Base-by-base conservation (phyloP, 495 filamentous ascomycete species). In the Durotheca rogersii region DNA sequence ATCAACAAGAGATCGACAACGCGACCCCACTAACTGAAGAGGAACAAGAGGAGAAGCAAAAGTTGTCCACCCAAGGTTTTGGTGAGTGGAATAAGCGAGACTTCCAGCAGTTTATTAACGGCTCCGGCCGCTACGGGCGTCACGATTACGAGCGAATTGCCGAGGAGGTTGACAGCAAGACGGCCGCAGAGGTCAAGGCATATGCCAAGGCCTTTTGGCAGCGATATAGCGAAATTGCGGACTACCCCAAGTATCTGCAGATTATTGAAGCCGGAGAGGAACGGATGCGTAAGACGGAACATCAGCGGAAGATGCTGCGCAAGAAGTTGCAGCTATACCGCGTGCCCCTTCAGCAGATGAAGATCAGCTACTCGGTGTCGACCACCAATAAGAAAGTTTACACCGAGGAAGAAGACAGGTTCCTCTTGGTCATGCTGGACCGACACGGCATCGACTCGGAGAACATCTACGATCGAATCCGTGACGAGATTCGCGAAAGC, bases 301-400 rank as follows among this genome's bases (percentile, higher is more conserved):
- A 95, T 64, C 92, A 97, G 66, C 84, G 89, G 42, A 90, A 91
- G 73, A 88, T 99, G 86, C 79, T 99, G 29, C 79, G 83, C 39
- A 92, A 88, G 78, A 99, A 99, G 79, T 84, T 99, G 77, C 77
- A 83, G 53, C 89, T 91, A 79, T 97, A 96, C 66, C 89, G 91
- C 4, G 92, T 96, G 33, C 94, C 94, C 20, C 79, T 99, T 2
- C 91, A 97, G 69, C 94, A 99, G 68, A 80, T 99, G 46, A 95
- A 95, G 76, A 89, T 99, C 72, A 96, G 93, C 72, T 99, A 99
- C 68, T 93, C 90, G 0, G 93, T 99, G 15, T 95, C 90, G 2
- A 99, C 94, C 2, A 99, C 94, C 37, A 99, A 99, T 74, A 99
- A 99, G 77, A 97, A 97, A 73, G 90, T 97, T 4, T 99, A 99